These are phyloP conservation scores for Melaleuca alternifolia DNA, from an alignment of 345 rosid species.

Conservation along the genomic window DNA sequence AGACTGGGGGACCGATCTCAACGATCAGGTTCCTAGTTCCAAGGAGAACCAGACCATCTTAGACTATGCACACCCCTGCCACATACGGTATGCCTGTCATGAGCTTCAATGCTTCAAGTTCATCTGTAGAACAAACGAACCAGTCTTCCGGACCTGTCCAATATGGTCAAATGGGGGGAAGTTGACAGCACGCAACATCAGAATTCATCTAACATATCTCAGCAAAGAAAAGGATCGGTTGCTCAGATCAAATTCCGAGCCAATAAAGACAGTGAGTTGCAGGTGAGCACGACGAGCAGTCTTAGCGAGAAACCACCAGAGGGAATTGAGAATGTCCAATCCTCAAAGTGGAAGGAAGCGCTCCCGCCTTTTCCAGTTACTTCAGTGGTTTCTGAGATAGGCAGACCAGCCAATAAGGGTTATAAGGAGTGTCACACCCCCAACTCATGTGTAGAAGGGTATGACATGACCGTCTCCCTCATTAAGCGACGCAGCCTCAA, in stretches of 20 bases:
- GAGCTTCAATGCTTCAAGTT: slow-evolving; percentile 27
- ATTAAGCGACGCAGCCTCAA: no score
- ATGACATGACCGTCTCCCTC: no score
- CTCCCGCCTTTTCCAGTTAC: slow-evolving; percentile 8
- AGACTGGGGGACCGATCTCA: no score
- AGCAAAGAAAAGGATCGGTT: slow-evolving; percentile 16
- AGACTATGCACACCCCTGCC: no score
- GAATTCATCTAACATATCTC: slow-evolving; percentile 20
- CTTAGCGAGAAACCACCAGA: slow-evolving; percentile 14
- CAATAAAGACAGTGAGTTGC: slow-evolving; percentile 27
- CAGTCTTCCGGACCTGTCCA: slow-evolving; percentile 20
- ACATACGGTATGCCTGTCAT: slow-evolving; percentile 49
- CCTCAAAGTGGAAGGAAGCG: slow-evolving; percentile 17
- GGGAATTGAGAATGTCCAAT: slow-evolving; percentile 1
- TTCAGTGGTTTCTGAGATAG: slow-evolving; percentile 1
- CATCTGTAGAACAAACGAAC: slow-evolving; percentile 40
- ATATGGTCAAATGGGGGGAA: slow-evolving; percentile 15
- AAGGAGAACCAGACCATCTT: no score
- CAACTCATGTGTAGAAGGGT: no score
- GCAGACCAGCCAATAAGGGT: slow-evolving; percentile 34
- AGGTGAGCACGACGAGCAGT: slow-evolving; percentile 48
- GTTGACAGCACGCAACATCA: slow-evolving; percentile 27
- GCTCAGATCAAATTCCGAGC: slow-evolving; percentile 16
- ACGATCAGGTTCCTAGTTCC: no score
- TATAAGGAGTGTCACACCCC: slow-evolving; percentile 76